A percentile compares a stretch with the other conserved stretches of the same genome.
These are phyloP conservation scores for Quercus ilex DNA, from an alignment of 306 rosid genomes.

Conservation along the genomic window DNA sequence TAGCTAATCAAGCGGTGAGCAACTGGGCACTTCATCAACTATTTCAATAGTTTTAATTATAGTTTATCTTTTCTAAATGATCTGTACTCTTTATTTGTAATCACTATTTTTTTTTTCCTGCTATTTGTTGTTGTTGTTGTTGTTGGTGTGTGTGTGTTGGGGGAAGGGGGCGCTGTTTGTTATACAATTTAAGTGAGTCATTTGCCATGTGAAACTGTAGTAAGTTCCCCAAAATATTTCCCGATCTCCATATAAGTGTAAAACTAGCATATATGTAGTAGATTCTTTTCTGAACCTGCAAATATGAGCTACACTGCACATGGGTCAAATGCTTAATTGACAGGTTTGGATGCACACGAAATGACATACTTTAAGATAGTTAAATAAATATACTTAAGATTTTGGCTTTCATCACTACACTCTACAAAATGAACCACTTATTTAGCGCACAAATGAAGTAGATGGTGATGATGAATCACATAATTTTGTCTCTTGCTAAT, in stretches of 20 bases:
- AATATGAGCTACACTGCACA: not conserved
- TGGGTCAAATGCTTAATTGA: too few species aligned
- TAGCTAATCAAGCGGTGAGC: constrained; percentile 86
- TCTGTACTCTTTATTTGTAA: not conserved
- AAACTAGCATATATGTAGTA: not conserved
- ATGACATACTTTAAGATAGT: not conserved
- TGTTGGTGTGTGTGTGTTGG: too few species aligned
- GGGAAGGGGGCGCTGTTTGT: not conserved
- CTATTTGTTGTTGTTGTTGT: too few species aligned
- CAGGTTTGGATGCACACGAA: too few species aligned
- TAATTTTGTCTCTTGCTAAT: not conserved
- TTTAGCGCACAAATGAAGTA: too few species aligned
- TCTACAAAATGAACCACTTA: not conserved
- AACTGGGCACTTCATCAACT: constrained; percentile 1
- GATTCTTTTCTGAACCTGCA: not conserved
- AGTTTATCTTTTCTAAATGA: constrained; percentile 3
- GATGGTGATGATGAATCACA: not conserved
- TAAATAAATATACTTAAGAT: not conserved
- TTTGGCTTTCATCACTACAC: not conserved
- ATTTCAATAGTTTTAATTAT: not conserved
- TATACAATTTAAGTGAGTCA: not conserved
- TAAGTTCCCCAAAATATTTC: not conserved
- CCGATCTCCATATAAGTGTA: not conserved
- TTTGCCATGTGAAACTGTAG: not conserved
- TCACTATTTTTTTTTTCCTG: not conserved